These are phyloP conservation scores for Rhizophagus clarus DNA, from an alignment of 192 early-diverging fungal genomes.

Conservation along the genomic window DNA sequence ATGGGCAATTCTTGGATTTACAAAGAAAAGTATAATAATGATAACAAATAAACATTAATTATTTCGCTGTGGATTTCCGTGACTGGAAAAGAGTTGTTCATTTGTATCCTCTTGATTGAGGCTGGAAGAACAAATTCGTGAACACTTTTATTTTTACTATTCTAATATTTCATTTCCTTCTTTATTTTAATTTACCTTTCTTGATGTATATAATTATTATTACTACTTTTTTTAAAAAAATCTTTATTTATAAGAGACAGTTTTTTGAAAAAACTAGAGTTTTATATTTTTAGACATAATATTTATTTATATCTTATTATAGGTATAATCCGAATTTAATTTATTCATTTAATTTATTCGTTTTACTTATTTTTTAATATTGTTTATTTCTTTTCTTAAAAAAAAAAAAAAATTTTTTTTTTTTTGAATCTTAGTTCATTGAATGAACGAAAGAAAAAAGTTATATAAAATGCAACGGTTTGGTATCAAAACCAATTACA, in stretches of 20 bases:
- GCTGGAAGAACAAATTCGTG: neutral
- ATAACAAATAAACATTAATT: conserved; percentile 19
- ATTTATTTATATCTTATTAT: neutral
- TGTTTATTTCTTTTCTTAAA: too few species aligned
- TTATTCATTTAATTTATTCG: too few species aligned
- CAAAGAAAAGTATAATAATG: conserved; percentile 73
- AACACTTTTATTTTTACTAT: too few species aligned
- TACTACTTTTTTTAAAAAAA: neutral
- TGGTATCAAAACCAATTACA: too few species aligned
- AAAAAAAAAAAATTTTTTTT: too few species aligned
- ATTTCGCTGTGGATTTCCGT: neutral
- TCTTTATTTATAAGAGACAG: neutral
- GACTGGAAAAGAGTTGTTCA: neutral
- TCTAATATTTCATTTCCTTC: neutral
- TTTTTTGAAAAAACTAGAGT: neutral
- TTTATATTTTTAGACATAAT: neutral
- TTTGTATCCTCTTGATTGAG: neutral
- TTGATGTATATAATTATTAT: neutral
- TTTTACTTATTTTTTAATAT: too few species aligned
- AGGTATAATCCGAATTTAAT: neutral
- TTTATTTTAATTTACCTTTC: neutral
- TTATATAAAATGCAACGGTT: too few species aligned
- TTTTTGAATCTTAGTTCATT: too few species aligned
- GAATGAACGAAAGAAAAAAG: too few species aligned
- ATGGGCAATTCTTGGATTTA: conserved; percentile 86